Base-by-base conservation (phyloP, 176 grass and related monocot genomes). In the Aegilops tauschii region DNA sequence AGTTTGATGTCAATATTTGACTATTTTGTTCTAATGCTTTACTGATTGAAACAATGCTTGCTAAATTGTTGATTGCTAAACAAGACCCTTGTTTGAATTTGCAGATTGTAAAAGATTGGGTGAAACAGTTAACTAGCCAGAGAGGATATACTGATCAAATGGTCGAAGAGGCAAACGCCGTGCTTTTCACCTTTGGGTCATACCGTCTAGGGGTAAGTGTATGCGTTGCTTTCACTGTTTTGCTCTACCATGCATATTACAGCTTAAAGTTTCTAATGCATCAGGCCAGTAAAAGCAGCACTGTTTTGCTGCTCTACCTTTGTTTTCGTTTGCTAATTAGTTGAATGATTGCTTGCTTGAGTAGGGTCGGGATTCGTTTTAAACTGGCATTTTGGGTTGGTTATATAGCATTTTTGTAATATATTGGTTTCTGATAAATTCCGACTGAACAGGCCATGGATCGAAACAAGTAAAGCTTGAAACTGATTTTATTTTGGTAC, bases 141-240 rank as follows among this genome's bases (percentile, higher is more conserved):
- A 94, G 97, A 83, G 97, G 97, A 10, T 99, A 97, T 31, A 92
- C 89, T 45, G 97, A 99, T 84, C 93, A 97, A 79, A 96, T 93
- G 94, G 87, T 97, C 13, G 94, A 99, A 79, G 97, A 94, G 17
- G 90, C 97, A 30, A 99, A 96, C 89, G 97, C 97, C 4, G 78
- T 93, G 28, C 95, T 99, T 87, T 97, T 96, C 84, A 99, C 94
- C 23, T 99, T 99, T 58, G 97, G 97, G 30, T 99, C 97, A 6
- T 99, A 99, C 70, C 83, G 90, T 50, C 83, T 99, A 77, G 94
- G 97, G 94, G 97, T 99, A 94, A 88, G 45, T 6, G 9, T 50
- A 12, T 59, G n/a, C 10, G 8, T 37, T 12, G 58, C 62, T 49
- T 14, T 69, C 23, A 8, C 29, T 56, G 0, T 85, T 80, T 9